Conservation (phyloP, 352 stramenopile genomes). For the Aphanomyces astaci region DNA sequence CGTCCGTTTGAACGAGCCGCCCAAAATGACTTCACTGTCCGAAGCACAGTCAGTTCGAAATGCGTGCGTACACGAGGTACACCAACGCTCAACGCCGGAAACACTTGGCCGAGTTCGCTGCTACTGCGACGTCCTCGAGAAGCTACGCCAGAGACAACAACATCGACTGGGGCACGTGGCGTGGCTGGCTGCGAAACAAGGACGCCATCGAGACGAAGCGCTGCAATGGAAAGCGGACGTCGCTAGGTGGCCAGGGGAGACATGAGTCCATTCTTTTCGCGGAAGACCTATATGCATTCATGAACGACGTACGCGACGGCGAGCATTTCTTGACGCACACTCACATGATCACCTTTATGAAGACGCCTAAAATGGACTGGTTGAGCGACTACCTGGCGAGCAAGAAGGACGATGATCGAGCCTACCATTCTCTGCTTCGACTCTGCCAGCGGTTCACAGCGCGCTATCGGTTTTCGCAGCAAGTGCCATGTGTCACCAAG, state of each 20-base stretch:
- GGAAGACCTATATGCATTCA: neutral
- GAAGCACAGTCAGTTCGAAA: no score
- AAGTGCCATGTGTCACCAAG: neutral
- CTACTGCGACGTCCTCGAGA: neutral
- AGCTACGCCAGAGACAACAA: neutral
- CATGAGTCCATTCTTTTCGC: neutral
- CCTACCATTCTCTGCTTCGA: neutral
- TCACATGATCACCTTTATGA: neutral
- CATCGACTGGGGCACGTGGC: neutral
- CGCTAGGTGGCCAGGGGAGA: neutral
- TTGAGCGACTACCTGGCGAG: neutral
- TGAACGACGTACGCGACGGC: neutral
- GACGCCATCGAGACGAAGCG: neutral
- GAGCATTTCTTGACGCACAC: conserved; percentile 1
- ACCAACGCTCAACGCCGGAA: neutral
- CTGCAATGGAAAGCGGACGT: neutral
- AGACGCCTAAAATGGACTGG: neutral
- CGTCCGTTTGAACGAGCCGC: neutral
- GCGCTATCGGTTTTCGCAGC: neutral
- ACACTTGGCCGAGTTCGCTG: neutral
- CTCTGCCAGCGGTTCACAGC: neutral
- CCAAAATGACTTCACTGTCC: neutral
- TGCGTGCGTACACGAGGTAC: neutral
- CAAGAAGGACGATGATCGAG: neutral
- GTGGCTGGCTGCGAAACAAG: neutral